Percentiles rank a stretch among this genome's conserved stretches.
Conservation (phyloP, 768 basidiomycete genomes). For the Harrya chromipes region DNA sequence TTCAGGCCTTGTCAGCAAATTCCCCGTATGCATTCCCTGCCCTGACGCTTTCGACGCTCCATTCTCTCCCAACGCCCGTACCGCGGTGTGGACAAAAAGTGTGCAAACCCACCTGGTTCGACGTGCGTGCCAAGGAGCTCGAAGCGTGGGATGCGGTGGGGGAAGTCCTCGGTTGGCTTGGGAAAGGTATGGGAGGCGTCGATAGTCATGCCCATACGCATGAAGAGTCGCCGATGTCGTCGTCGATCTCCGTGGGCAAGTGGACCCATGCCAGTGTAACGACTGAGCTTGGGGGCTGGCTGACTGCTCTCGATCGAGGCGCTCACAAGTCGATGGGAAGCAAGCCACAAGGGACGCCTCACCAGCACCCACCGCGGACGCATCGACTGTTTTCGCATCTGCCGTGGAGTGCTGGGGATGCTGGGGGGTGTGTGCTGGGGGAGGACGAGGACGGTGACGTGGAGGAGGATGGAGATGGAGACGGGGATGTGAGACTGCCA, state of each 20-base stretch:
- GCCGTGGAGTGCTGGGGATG: slow-evolving; percentile 38
- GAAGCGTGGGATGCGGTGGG: slow-evolving; percentile 59
- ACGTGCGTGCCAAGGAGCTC: slow-evolving; percentile 51
- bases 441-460: slow-evolving; percentile 30
- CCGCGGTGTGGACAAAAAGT: slow-evolving; percentile 74
- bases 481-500: slow-evolving; percentile 31
- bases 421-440: slow-evolving; percentile 20
- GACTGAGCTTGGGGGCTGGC: slow-evolving; percentile 55
- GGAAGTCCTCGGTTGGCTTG: slow-evolving; percentile 56
- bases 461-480: slow-evolving; percentile 29
- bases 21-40: slow-evolving; percentile 83
- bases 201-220: slow-evolving; percentile 10
- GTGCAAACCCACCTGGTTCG: slow-evolving; percentile 86
- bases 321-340: background rate
- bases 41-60: slow-evolving; percentile 76
- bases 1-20: slow-evolving; percentile 61
- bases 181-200: slow-evolving; percentile 19
- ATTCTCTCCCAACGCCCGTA: slow-evolving; percentile 86
- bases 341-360: background rate
- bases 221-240: background rate
- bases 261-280: slow-evolving; percentile 55
- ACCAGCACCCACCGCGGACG: slow-evolving; percentile 22
- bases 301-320: slow-evolving; percentile 45
- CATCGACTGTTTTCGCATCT: slow-evolving; percentile 54
- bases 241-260: slow-evolving; percentile 28